These are phyloP conservation scores for Rhinocladiella similis DNA, from an alignment of 2,329 filamentous ascomycete genomes.

Conservation along the genomic window DNA sequence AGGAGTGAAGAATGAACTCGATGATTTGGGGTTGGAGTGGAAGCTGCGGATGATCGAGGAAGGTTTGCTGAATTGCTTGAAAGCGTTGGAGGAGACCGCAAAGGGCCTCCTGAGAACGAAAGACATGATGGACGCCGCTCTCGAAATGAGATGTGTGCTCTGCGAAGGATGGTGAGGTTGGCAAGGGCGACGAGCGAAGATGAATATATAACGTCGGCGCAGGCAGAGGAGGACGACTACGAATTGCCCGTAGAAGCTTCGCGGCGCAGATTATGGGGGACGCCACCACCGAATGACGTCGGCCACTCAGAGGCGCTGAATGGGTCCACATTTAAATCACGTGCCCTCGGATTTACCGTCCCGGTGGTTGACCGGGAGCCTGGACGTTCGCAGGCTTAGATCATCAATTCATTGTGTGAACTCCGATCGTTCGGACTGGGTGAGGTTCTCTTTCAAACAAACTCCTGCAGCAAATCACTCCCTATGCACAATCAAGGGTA, in stretches of 20 bases:
- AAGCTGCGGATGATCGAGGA: slow-evolving; percentile 57
- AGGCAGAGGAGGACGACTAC: slow-evolving; percentile 1
- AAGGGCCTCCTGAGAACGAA: slow-evolving; percentile 66
- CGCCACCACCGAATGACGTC: neutral
- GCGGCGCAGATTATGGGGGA: neutral
- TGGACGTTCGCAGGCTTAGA: too few relatives aligned
- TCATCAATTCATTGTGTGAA: too few relatives aligned
- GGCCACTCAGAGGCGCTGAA: neutral
- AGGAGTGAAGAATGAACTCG: slow-evolving; percentile 47
- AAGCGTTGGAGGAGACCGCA: slow-evolving; percentile 55
- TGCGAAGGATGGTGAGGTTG: slow-evolving; percentile 1
- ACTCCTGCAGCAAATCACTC: too few relatives aligned
- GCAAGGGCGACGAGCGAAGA: slow-evolving; percentile 3
- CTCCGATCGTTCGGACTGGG: too few relatives aligned
- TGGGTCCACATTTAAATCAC: neutral
- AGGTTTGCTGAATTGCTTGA: slow-evolving; percentile 57
- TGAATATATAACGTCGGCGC: slow-evolving; percentile 1
- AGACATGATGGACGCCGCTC: slow-evolving; percentile 51
- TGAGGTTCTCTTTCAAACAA: too few relatives aligned
- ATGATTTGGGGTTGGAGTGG: slow-evolving; percentile 57
- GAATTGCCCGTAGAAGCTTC: neutral
- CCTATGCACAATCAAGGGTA: too few relatives aligned
- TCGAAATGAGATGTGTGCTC: neutral
- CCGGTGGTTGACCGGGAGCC: too few relatives aligned
- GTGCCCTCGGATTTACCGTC: neutral